Conservation (phyloP, 2,329 filamentous ascomycete genomes). For the Teratosphaeria nubilosa region DNA sequence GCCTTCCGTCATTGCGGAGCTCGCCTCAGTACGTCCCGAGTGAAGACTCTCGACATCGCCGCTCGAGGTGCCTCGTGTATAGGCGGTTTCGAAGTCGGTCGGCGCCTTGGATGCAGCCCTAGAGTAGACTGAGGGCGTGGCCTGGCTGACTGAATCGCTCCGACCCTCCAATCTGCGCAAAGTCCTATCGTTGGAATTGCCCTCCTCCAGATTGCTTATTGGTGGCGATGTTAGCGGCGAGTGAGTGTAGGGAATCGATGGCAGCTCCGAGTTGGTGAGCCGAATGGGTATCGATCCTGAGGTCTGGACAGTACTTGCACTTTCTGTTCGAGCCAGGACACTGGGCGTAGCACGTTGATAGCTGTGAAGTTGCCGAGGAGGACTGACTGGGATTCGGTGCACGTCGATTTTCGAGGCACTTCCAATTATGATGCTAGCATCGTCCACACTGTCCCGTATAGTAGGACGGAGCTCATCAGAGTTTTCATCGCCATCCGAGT, state of each 20-base stretch:
- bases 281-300: conserved; percentile 20
- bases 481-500: conserved; percentile 28
- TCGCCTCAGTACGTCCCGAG: conserved; percentile 4
- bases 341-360: conserved; percentile 4
- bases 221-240: neutral
- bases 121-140: neutral
- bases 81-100: neutral
- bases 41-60: neutral
- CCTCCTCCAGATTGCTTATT: neutral
- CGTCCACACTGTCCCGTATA: conserved; percentile 3
- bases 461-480: conserved; percentile 5
- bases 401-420: neutral
- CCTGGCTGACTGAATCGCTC: neutral
- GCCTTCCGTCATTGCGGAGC: conserved; percentile 10
- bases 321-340: conserved; percentile 2
- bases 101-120: neutral
- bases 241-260: conserved; percentile 1
- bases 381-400: conserved; percentile 3
- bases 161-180: conserved; percentile 7
- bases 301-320: conserved; percentile 11
- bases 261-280: conserved; percentile 7
- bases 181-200: conserved; percentile 3
- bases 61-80: neutral
- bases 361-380: conserved; percentile 8
- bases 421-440: neutral